Conservation (phyloP, 768 basidiomycete genomes). For the Cubamyces sp. region DNA sequence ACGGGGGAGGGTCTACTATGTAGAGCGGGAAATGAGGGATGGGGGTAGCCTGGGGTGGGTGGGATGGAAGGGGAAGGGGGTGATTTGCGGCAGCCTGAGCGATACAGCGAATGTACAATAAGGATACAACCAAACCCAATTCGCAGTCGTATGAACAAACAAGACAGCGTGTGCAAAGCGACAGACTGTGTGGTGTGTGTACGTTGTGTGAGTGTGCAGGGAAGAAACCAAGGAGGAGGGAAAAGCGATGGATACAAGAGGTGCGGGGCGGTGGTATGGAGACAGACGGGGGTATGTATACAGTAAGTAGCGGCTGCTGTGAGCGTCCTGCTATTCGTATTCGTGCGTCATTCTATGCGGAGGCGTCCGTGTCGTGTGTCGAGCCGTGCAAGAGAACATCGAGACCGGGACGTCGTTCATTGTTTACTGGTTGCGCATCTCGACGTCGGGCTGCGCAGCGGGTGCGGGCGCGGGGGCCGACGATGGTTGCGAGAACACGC, state of each 20-base stretch:
- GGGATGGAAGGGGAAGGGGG: not conserved
- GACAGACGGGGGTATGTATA: conserved; percentile 17
- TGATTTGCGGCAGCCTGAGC: not conserved
- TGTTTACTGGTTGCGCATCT: not conserved
- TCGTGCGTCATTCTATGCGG: conserved; percentile 14
- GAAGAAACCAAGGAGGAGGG: not conserved
- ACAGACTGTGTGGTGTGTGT: not conserved
- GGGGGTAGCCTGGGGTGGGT: not conserved
- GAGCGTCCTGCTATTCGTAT: conserved; percentile 16
- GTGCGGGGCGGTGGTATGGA: conserved; percentile 13
- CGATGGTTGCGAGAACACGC: not conserved
- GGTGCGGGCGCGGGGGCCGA: not conserved
- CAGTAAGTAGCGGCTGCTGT: conserved; percentile 5
- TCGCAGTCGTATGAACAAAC: conserved; percentile 11
- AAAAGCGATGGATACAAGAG: conserved; percentile 7
- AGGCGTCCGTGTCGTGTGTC: conserved; percentile 8
- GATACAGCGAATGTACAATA: conserved; percentile 23
- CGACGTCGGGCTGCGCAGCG: not conserved
- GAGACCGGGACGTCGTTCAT: not conserved
- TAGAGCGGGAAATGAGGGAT: not conserved
- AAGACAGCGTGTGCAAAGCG: not conserved
- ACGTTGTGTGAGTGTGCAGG: not conserved
- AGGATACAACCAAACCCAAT: conserved; percentile 19
- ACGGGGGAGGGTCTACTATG: too few species aligned
- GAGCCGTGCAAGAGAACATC: not conserved